Base-by-base conservation (phyloP, 2,329 filamentous ascomycete species). In the Cercospora zeina region DNA sequence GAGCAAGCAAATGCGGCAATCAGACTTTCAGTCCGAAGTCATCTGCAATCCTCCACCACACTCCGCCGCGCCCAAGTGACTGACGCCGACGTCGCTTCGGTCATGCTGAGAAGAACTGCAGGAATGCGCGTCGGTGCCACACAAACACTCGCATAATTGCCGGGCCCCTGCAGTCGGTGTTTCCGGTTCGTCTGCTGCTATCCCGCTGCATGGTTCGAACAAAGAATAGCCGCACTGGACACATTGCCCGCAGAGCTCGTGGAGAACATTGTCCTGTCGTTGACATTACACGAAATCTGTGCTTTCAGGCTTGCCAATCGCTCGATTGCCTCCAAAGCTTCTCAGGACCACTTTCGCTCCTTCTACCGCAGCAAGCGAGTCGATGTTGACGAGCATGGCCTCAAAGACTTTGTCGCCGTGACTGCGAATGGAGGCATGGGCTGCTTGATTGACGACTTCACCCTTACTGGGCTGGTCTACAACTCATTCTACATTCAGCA, bases 231-330 rank as follows among this genome's bases (percentile, higher is more conserved):
- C 16, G 16, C 14, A 21, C 34, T 58, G 30, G 56, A 58, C 19
- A 45, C 63, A 4, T 63, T 73, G 13, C 86, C 86, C 0, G 74
- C 83, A 10, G 87, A 89, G 77, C 72, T 89, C 13, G 77, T 89
- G 14, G 56, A 51, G 19, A n/a, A 39, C 34, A 30, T 59, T 34
- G 47, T 59, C 7, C 30, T 16, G 7, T 31, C 9, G 6, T n/a
- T 59, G 19, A 51, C 56, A 7, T 30, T 59, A 7, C 45, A 53
- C 45, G 56, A 59, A 16, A 61, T 61, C 13, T 61, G 53, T 57
- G 39, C 59, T 19, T 45, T 61, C 4, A 42, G 59, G n/a, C 42
- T 61, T n/a, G 53, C 36, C 30, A 56, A 50, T 45, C 59, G 59
- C 19, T 57, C 54, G 31, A n/a, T 42, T 51, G 53, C 53, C 6